phyloP scores from a whole-genome alignment of 139 green algal species.

The Trebouxia sp. region DNA sequence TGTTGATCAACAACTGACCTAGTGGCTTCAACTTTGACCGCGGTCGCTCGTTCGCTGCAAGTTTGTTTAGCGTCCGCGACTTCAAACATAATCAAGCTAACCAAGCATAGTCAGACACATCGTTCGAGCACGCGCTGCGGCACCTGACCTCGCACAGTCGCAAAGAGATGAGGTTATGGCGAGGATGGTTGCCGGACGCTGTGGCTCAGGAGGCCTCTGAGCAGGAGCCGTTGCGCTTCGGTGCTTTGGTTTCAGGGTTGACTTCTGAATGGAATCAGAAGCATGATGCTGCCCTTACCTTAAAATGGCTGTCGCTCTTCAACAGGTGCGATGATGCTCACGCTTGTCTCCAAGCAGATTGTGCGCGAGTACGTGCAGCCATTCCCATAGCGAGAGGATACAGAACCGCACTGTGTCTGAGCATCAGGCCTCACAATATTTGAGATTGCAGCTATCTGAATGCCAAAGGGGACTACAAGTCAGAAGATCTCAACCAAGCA shows the following conservation, averaged over 20 bases:
- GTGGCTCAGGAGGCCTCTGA: slow-evolving; percentile 22
- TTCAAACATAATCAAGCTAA: too few species aligned
- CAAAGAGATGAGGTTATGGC: slow-evolving; percentile 11
- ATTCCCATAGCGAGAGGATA: neutral
- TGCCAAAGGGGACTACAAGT: slow-evolving; percentile 39
- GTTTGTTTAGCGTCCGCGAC: too few species aligned
- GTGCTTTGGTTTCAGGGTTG: slow-evolving; percentile 36
- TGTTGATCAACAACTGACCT: too few species aligned
- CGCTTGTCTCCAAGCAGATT: neutral
- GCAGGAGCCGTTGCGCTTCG: slow-evolving; percentile 56
- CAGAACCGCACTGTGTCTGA: neutral
- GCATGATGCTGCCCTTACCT: slow-evolving; percentile 16
- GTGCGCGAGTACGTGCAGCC: neutral
- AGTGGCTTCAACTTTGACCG: too few species aligned
- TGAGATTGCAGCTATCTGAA: slow-evolving; percentile 26
- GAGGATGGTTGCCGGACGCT: slow-evolving; percentile 48
- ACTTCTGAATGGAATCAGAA: slow-evolving; percentile 27
- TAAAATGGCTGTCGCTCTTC: slow-evolving; percentile 38
- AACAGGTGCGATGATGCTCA: neutral
- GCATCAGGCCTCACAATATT: slow-evolving; percentile 6
- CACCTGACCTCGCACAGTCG: too few species aligned
- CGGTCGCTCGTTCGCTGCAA: too few species aligned
- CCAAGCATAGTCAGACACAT: too few species aligned
- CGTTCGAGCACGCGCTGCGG: too few species aligned
- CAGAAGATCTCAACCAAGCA: slow-evolving; percentile 31